Evolutionary conservation across 2,329 filamentous ascomycete species (phyloP), one percentile per base, ranked within the genome.

Genomic region (Arthrinium puccinioides): DNA sequence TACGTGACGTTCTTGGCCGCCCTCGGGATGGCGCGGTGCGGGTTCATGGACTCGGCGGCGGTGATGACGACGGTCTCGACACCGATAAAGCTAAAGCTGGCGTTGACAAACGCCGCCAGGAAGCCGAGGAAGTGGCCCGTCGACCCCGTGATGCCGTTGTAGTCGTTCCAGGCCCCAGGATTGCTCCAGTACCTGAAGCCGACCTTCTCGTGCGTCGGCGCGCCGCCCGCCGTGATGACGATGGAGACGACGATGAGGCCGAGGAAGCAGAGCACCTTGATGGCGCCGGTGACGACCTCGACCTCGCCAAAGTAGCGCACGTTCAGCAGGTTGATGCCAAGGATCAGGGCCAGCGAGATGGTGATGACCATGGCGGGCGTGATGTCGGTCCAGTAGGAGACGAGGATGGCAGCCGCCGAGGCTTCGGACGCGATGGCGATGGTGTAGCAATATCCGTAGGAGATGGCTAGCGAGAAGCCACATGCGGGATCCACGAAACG

Each of bases 171-270:
- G 2, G 70, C 66, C 5, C 70, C 70, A 1, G 70, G 70, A 6
- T 63, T 41, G 14, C 63, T 62, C 69, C 69, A 74, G 53, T 70
- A 74, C 20, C 66, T 56, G 50, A 72, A 72, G 3, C 69, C 70
- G 43, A 66, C 70, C 31, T 61, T 56, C 42, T 72, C 66, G 47
- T 67, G 60, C 38, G 69, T 62, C 4, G 69, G 69, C 5, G 66
- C 69, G 40, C 70, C 69, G 16, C 70, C 70, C 3, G 69, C 53
- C 41, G 67, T 67, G 25, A 73, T 58, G 32, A 73, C 60, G 27
- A 72, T 56, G 5, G 64, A 69, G 10, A 67, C 44, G 25, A 74
- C 68, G 31, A 70, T 63, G 23, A 70, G 37, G 15, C 73, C 66
- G 39, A 74, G 72, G 53, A 74, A 63, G 2, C 62, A 63, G 32